These are phyloP conservation scores for Daldinia bambusicola DNA, from an alignment of 495 filamentous ascomycete species.

Conservation along the genomic window DNA sequence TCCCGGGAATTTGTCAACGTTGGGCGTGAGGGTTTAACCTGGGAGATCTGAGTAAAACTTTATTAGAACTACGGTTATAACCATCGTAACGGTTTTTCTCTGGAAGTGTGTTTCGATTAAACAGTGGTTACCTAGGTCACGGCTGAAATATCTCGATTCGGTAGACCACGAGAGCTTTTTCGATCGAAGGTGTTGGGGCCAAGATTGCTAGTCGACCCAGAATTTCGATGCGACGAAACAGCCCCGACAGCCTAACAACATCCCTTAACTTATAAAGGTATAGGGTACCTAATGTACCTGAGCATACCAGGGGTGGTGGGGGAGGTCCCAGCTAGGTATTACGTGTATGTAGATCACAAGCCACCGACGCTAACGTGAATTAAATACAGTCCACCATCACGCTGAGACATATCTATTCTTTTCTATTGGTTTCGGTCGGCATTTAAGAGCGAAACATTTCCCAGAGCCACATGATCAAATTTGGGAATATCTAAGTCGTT, in stretches of 20 bases:
- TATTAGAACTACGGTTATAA: not conserved
- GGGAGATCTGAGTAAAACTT: not conserved
- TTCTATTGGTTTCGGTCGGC: slow-evolving; percentile 1
- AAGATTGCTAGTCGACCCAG: slow-evolving; percentile 2
- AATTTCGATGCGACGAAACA: not conserved
- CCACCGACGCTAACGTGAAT: not conserved
- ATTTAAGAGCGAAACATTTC: not conserved
- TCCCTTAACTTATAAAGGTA: not conserved
- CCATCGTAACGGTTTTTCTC: not conserved
- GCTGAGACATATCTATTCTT: not conserved
- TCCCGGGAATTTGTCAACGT: not conserved
- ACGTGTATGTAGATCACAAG: too few species aligned
- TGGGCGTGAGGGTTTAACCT: not conserved
- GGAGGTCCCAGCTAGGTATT: too few species aligned
- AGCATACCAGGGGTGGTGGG: too few species aligned
- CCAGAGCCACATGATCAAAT: not conserved
- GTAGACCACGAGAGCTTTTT: too few species aligned
- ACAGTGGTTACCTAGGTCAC: too few species aligned
- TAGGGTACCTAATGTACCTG: too few species aligned
- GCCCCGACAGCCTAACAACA: not conserved
- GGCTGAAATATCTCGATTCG: too few species aligned
- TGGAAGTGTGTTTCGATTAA: not conserved
- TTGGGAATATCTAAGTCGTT: not conserved
- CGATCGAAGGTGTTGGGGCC: not conserved
- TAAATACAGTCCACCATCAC: not conserved